Evolutionary conservation across 192 early-diverging fungal genomes (phyloP).

Genomic region (Mortierella hygrophila): DNA sequence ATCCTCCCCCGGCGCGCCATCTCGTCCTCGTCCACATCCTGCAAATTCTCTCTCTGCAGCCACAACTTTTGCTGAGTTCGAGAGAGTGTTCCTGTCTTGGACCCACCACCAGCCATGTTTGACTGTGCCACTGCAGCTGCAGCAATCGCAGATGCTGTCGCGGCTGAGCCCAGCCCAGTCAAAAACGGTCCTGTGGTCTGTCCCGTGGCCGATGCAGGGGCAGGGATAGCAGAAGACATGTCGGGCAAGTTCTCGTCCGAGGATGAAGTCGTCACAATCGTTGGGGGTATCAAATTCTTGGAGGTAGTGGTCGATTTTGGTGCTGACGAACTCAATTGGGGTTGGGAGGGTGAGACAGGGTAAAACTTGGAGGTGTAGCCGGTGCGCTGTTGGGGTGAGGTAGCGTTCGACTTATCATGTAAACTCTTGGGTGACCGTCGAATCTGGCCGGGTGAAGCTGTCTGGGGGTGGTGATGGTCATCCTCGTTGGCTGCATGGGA

Average conservation of each 20-base stretch:
- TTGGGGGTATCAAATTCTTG: constrained; percentile 42
- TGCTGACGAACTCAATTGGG: constrained; percentile 40
- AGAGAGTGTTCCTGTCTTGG: constrained; percentile 44
- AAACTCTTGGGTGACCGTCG: constrained; percentile 6
- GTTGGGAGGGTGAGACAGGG: constrained; percentile 34
- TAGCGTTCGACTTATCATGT: constrained; percentile 32
- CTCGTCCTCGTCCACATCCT: constrained; percentile 51
- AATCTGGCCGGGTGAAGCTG: constrained; percentile 9
- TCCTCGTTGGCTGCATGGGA: constrained; percentile 20
- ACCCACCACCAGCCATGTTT: constrained; percentile 24
- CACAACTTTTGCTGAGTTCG: constrained; percentile 52
- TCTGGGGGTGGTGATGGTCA: constrained; percentile 12
- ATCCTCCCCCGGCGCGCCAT: constrained; percentile 45
- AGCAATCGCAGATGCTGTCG: constrained; percentile 33
- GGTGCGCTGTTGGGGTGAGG: constrained; percentile 36
- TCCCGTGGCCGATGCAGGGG: constrained; percentile 4
- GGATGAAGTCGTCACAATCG: constrained; percentile 39
- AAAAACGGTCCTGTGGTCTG: not conserved
- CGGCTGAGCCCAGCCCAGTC: not conserved
- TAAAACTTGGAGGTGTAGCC: constrained; percentile 50
- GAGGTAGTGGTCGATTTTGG: constrained; percentile 33
- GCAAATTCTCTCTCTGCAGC: constrained; percentile 47
- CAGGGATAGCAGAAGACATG: not conserved
- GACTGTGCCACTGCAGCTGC: constrained; percentile 52
- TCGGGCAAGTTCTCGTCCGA: constrained; percentile 29